These are phyloP conservation scores for Trametes gibbosa DNA, from an alignment of 768 basidiomycete genomes.

Conservation along the genomic window DNA sequence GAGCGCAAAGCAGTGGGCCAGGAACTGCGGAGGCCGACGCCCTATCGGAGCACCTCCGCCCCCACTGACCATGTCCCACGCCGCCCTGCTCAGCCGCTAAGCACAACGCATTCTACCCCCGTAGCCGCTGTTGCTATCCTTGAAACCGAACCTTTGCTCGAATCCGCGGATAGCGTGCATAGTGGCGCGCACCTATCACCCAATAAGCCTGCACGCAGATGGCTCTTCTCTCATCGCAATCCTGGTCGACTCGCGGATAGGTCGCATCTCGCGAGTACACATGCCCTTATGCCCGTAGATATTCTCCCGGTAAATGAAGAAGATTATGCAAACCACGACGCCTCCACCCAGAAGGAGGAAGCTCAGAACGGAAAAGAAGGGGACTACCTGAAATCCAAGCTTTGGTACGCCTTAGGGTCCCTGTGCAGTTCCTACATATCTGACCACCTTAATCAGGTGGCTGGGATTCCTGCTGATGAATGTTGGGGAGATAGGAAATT, in stretches of 20 bases:
- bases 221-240: conserved; percentile 8
- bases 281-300: conserved; percentile 23
- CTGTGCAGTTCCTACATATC: neutral
- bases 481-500: conserved; percentile 86
- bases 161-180: neutral
- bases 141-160: conserved; percentile 22
- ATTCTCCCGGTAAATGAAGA: conserved; percentile 3
- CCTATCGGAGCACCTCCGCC: conserved; percentile 3
- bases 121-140: conserved; percentile 8
- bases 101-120: neutral
- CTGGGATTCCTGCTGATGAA: conserved; percentile 86
- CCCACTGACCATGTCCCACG: neutral
- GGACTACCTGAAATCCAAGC: conserved; percentile 77
- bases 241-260: conserved; percentile 11
- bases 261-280: conserved; percentile 17
- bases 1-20: conserved; percentile 17
- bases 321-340: neutral
- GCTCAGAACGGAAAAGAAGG: conserved; percentile 51
- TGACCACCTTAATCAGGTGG: conserved; percentile 59
- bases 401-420: conserved; percentile 58
- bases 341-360: conserved; percentile 4
- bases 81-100: neutral
- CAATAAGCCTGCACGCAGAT: neutral
- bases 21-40: neutral
- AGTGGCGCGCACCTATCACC: neutral